phyloP scores from a whole-genome alignment of 805 yeast genomes.

The Yamadazyma akitaensis region DNA sequence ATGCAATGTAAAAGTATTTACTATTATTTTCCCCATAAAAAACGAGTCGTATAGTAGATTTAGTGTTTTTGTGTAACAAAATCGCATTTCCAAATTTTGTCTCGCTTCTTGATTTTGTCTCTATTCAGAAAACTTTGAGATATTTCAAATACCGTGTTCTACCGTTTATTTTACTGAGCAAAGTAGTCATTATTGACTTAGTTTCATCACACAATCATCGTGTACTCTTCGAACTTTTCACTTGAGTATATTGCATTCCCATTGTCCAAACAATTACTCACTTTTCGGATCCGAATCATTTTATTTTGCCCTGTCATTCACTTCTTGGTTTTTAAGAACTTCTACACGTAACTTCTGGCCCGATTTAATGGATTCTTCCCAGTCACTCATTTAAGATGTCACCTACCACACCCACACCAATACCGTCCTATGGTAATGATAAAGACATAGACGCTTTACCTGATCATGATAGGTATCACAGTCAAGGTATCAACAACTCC shows the following conservation, averaged over 20 bases:
- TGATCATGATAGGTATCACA: not conserved
- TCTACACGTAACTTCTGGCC: not conserved
- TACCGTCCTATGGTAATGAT: not conserved
- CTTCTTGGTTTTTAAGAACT: not conserved
- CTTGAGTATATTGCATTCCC: too few relatives aligned
- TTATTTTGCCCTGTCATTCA: too few relatives aligned
- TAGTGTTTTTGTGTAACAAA: slow-evolving; percentile 2
- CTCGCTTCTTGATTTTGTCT: slow-evolving; percentile 4
- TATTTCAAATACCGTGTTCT: slow-evolving; percentile 4
- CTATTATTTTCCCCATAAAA: not conserved
- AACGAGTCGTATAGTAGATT: not conserved
- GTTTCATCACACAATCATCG: not conserved
- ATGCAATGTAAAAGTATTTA: not conserved
- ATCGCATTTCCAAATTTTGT: not conserved
- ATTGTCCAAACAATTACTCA: too few relatives aligned
- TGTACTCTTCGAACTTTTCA: not conserved
- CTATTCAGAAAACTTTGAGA: slow-evolving; percentile 4
- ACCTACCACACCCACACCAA: not conserved
- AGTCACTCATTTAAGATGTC: not conserved
- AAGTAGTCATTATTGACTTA: not conserved
- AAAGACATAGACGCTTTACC: not conserved
- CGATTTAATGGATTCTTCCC: not conserved
- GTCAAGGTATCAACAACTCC: not conserved
- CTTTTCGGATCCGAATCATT: not conserved
- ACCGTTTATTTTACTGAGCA: not conserved